These are phyloP conservation scores for Kodamaea ohmeri DNA, from an alignment of 1,139 yeast species.

Conservation along the genomic window DNA sequence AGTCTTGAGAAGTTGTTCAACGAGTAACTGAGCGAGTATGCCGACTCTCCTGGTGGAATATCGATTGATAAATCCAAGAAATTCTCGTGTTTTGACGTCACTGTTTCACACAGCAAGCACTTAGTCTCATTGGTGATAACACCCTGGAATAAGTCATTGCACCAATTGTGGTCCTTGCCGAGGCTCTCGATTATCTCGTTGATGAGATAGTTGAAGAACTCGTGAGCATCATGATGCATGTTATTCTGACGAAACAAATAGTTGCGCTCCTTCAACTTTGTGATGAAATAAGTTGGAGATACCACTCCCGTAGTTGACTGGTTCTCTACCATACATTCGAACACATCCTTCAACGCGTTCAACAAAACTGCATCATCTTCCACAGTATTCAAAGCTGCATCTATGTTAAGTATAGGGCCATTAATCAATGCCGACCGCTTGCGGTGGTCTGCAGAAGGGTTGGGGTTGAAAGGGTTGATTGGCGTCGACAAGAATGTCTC, in stretches of 20 bases:
- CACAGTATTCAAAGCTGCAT: constrained; percentile 50
- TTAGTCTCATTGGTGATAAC: constrained; percentile 81
- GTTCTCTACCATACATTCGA: constrained; percentile 79
- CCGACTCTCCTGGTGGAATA: constrained; percentile 66
- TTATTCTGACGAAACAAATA: constrained; percentile 76
- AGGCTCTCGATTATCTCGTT: constrained; percentile 78
- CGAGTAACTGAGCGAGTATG: constrained; percentile 66
- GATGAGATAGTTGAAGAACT: constrained; percentile 80
- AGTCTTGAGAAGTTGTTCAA: constrained; percentile 77
- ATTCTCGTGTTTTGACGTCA: constrained; percentile 78
- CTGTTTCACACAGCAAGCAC: constrained; percentile 87
- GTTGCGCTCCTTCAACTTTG: constrained; percentile 75
- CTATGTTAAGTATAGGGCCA: constrained; percentile 85
- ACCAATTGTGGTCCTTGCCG: constrained; percentile 49
- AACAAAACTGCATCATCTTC: constrained; percentile 57
- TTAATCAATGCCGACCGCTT: constrained; percentile 74
- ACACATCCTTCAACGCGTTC: constrained; percentile 77
- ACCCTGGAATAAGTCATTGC: constrained; percentile 81
- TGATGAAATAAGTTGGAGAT: constrained; percentile 73
- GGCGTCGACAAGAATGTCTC: constrained; percentile 36
- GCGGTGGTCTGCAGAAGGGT: constrained; percentile 69
- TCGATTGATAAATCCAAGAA: constrained; percentile 87
- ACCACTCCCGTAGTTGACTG: constrained; percentile 74
- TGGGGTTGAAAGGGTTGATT: constrained; percentile 43
- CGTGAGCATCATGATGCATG: constrained; percentile 99